phyloP scores from a whole-genome alignment of 495 filamentous ascomycete species.

The Lophium mytilinum region DNA sequence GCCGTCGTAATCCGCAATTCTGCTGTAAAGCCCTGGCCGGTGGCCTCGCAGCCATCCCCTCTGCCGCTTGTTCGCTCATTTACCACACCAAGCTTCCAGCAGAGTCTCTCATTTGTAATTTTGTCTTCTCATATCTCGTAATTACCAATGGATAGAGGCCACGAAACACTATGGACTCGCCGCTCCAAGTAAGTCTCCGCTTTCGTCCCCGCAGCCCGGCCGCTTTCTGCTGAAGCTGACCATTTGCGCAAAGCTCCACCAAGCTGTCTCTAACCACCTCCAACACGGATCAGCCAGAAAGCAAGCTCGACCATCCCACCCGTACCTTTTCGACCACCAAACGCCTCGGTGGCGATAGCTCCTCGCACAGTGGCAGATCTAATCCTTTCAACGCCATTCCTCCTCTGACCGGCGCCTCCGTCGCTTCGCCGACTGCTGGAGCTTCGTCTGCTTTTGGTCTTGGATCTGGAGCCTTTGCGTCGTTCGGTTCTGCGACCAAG shows the following conservation, averaged over 20 bases:
- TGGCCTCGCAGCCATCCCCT: slow-evolving; percentile 15
- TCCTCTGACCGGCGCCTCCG: slow-evolving; percentile 54
- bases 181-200: slow-evolving; percentile 70
- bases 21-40: slow-evolving; percentile 10
- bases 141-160: slow-evolving; percentile 46
- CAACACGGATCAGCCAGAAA: slow-evolving; percentile 47
- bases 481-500: slow-evolving; percentile 76
- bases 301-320: slow-evolving; percentile 54
- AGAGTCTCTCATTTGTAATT: background rate
- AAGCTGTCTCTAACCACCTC: slow-evolving; percentile 86
- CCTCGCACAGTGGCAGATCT: slow-evolving; percentile 62
- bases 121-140: background rate
- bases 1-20: background rate
- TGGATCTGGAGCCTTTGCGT: slow-evolving; percentile 91
- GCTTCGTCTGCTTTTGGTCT: slow-evolving; percentile 91
- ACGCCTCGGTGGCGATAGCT: slow-evolving; percentile 67
- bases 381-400: slow-evolving; percentile 82
- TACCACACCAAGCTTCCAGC: slow-evolving; percentile 18
- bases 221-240: slow-evolving; percentile 5
- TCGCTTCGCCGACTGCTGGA: slow-evolving; percentile 79
- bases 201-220: slow-evolving; percentile 2
- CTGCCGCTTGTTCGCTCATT: slow-evolving; percentile 27
- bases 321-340: slow-evolving; percentile 57
- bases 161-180: slow-evolving; percentile 78
- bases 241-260: slow-evolving; percentile 51